Conservation (phyloP, 2,329 filamentous ascomycete species). For the Claviceps pazoutovae region DNA sequence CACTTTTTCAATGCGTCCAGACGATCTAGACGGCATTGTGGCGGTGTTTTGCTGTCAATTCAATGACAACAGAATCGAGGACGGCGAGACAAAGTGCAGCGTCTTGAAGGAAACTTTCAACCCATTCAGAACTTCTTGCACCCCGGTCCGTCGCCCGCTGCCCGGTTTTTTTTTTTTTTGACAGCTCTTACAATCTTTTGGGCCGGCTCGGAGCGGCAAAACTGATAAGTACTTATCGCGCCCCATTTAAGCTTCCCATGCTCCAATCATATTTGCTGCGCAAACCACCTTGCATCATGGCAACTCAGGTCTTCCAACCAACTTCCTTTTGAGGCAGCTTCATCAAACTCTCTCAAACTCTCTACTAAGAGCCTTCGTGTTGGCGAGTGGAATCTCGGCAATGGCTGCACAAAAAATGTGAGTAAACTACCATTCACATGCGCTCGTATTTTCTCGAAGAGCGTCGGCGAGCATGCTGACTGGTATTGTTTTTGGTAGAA, state of each 20-base stretch:
- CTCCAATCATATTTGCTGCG: conserved; percentile 20
- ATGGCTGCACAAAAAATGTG: conserved; percentile 39
- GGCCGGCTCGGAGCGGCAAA: conserved; percentile 20
- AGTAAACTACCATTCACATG: conserved; percentile 6
- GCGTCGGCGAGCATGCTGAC: background rate
- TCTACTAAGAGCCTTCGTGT: background rate
- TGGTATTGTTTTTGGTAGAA: conserved; percentile 27
- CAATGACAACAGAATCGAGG: conserved; percentile 4
- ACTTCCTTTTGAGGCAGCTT: background rate
- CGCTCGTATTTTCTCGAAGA: background rate
- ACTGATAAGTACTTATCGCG: conserved; percentile 18
- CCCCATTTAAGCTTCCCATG: conserved; percentile 3
- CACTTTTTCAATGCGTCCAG: conserved; percentile 55
- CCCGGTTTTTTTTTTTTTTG: conserved; percentile 10
- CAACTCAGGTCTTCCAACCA: background rate
- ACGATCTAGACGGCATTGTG: conserved; percentile 47
- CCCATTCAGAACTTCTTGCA: conserved; percentile 5
- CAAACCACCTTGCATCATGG: conserved; percentile 12
- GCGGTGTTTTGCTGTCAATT: conserved; percentile 11
- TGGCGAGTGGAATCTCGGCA: background rate
- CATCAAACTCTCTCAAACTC: background rate
- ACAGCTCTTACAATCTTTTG: conserved; percentile 15
- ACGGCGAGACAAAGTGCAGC: background rate
- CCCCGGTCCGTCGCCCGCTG: conserved; percentile 10
- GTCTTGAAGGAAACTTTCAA: background rate